phyloP scores from a whole-genome alignment of 1,284 basidiomycete species.

The Trichosporon inkin region DNA sequence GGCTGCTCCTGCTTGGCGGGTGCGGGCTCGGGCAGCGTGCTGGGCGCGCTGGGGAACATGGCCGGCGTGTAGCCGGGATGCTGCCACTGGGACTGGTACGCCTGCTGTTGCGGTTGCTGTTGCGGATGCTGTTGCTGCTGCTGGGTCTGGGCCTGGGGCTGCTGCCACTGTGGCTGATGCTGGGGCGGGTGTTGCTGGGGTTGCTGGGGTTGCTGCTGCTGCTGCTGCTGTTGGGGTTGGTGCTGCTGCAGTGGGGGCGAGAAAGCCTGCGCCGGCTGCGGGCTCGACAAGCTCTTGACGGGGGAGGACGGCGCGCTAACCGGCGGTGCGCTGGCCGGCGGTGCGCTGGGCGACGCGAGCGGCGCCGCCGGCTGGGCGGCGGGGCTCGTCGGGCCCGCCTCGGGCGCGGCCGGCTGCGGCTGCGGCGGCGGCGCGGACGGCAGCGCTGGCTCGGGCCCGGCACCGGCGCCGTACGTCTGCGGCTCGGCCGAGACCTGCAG shows the following conservation, averaged over 20 bases:
- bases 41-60: constrained; percentile 56
- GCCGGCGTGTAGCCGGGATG: constrained; percentile 14
- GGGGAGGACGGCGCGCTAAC: background rate
- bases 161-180: constrained; percentile 13
- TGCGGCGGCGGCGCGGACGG: constrained; percentile 1
- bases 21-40: constrained; percentile 52
- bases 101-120: constrained; percentile 22
- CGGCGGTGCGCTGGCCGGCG: background rate
- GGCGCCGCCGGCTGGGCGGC: constrained; percentile 9
- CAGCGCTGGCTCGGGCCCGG: constrained; percentile 7
- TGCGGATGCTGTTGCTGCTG: constrained; percentile 17
- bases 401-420: background rate
- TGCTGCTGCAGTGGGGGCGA: constrained; percentile 5
- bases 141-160: constrained; percentile 10
- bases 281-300: background rate
- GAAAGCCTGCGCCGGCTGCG: background rate
- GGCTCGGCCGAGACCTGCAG: constrained; percentile 13
- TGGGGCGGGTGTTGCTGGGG: constrained; percentile 15
- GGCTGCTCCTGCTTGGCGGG: constrained; percentile 60
- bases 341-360: background rate
- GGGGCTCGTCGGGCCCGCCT: background rate
- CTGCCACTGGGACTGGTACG: constrained; percentile 18
- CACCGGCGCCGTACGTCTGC: constrained; percentile 14
- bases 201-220: constrained; percentile 9
- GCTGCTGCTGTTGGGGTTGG: constrained; percentile 1